Percentiles rank a stretch among this genome's conserved stretches.
phyloP scores from a whole-genome alignment of 768 basidiomycete genomes.

The Mycena rebaudengoi region DNA sequence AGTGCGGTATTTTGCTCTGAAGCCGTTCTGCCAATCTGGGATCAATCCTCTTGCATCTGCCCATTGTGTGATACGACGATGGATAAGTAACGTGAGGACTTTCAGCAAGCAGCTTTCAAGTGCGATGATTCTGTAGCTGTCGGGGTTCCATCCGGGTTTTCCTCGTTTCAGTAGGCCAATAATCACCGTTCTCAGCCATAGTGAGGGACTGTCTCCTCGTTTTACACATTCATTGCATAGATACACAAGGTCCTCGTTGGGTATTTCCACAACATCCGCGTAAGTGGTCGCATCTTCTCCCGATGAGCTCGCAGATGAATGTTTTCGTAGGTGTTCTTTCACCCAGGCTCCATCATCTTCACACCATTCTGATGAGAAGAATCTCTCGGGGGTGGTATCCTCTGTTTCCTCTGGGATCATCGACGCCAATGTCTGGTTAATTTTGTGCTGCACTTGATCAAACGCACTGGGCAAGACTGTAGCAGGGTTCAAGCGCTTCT shows the following conservation, averaged over 20 bases:
- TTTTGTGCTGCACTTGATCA: constrained; percentile 1
- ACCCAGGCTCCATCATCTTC: constrained; percentile 10
- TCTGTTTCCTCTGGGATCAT: constrained; percentile 2
- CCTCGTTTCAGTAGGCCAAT: constrained; percentile 17
- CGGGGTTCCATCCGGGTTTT: constrained; percentile 21
- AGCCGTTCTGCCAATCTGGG: too few relatives aligned
- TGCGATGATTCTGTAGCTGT: constrained; percentile 28
- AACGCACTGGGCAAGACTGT: not conserved
- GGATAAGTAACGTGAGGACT: constrained; percentile 31
- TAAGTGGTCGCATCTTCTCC: not conserved
- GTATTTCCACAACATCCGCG: not conserved
- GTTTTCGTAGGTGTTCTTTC: not conserved
- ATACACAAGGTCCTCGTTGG: not conserved
- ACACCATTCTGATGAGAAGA: constrained; percentile 11
- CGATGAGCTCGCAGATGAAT: not conserved
- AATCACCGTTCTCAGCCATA: not conserved
- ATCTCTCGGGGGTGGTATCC: constrained; percentile 13
- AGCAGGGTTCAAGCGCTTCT: constrained; percentile 9
- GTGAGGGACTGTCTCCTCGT: not conserved
- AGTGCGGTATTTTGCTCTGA: constrained; percentile 27
- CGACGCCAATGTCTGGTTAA: not conserved
- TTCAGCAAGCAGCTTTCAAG: constrained; percentile 34
- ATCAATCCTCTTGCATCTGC: constrained; percentile 21
- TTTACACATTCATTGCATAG: constrained; percentile 6
- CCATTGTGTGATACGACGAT: constrained; percentile 24